Evolutionary conservation across 805 yeast genomes (phyloP).

Genomic region (Wickerhamomyces mucosus): DNA sequence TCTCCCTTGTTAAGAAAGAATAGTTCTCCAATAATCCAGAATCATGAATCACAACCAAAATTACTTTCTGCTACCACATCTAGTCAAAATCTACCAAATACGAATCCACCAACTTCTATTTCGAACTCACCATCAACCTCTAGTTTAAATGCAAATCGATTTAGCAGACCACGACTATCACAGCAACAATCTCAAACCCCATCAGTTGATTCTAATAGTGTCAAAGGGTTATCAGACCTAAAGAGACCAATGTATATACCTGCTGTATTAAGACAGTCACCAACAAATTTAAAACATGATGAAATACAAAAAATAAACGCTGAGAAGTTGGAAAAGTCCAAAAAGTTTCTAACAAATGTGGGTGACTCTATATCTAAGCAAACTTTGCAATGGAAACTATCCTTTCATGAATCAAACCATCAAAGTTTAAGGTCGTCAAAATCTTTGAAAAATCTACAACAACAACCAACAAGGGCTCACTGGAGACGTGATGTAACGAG

Average conservation of each 20-base stretch:
- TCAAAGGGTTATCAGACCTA: conserved; percentile 63
- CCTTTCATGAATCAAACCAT: conserved; percentile 19
- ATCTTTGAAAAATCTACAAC: conserved; percentile 1
- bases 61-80: conserved; percentile 9
- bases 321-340: conserved; percentile 17
- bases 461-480: conserved; percentile 38
- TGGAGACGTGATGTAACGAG: conserved; percentile 70
- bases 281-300: conserved; percentile 33
- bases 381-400: conserved; percentile 18
- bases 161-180: neutral
- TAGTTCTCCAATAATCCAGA: conserved; percentile 6
- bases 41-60: conserved; percentile 3
- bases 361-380: conserved; percentile 19
- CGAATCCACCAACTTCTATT: neutral
- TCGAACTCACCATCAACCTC: neutral
- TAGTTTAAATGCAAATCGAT: neutral
- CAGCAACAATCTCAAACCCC: conserved; percentile 1
- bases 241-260: conserved; percentile 85
- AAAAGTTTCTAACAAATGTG: conserved; percentile 14
- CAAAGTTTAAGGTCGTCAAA: conserved; percentile 1
- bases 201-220: conserved; percentile 2
- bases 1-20: conserved; percentile 2
- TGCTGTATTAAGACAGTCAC: conserved; percentile 63
- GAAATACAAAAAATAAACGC: conserved; percentile 24
- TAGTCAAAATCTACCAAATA: conserved; percentile 4